Evolutionary conservation across 306 rosid genomes (phyloP), one percentile per base, ranked within the genome.

Genomic region (Inga laurina): DNA sequence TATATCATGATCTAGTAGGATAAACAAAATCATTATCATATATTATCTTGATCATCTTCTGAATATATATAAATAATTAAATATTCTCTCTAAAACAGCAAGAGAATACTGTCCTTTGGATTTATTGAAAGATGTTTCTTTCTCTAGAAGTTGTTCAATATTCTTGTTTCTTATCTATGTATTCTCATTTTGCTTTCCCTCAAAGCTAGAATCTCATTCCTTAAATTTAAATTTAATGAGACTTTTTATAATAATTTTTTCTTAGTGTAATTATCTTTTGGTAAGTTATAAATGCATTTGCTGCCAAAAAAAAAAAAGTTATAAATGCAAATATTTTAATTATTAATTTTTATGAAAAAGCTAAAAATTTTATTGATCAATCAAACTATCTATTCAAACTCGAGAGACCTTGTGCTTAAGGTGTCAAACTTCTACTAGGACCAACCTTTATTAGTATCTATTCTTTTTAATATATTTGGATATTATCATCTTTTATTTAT

Each of bases 191-290:
- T 77, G 87, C 92, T 90, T 90, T 83, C 79, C 82, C 82, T 88
- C 82, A 84, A 88, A 88, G 92, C 88, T 82, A 87, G 95, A 84
- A 90, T 85, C 93, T 80, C 86, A 90, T 90, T 90, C 91, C 13
- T 62, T 8, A 27, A 62, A 10, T 27, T 62, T 27, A 5, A 39
- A 39, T 39, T 62, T 27, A 27, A 24, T 24, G 37, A 62, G 9
- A 4, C 2, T 13, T 62, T 62, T 24, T 27, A 3, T 24, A 62
- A 62, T 4, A 18, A 39, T 56, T 9, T 59, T 14, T 49, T 14
- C 16, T 0, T 49, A 49, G 54, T 49, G 16, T 19, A 49, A 12
- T 49, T 14, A 49, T 49, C 18, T 49, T 49, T 49, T 14, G 14
- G 54, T 6, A 6, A 39, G 54, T 14, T 13, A 49, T 48, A 13